Percentiles rank a stretch among this genome's conserved stretches.
Conservation (phyloP, 148 eudicot genomes). For the Diospyros lotus region DNA sequence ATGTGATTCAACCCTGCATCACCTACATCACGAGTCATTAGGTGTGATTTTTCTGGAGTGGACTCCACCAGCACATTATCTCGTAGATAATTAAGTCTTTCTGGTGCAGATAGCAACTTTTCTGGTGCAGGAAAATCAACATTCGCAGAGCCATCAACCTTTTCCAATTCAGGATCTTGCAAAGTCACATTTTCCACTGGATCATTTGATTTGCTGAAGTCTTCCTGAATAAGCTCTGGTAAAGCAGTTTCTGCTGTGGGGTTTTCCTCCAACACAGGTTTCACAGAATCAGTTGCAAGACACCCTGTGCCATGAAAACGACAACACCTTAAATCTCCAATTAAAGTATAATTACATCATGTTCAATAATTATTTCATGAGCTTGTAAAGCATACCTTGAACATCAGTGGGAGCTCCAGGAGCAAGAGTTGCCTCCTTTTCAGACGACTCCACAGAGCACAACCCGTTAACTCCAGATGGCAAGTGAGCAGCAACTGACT, state of each 20-base stretch:
- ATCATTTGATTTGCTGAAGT: constrained; percentile 19
- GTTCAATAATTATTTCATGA: neutral
- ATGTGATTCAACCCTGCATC: constrained; percentile 33
- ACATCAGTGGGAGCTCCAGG: constrained; percentile 24
- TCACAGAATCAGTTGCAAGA: constrained; percentile 25
- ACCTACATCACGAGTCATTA: constrained; percentile 31
- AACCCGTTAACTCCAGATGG: constrained; percentile 21
- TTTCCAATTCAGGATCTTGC: constrained; percentile 24
- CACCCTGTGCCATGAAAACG: constrained; percentile 22
- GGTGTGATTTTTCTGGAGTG: constrained; percentile 40
- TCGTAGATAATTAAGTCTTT: constrained; percentile 23
- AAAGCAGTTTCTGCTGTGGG: constrained; percentile 18
- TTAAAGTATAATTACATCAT: neutral
- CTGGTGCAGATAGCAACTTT: constrained; percentile 44
- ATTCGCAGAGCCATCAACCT: constrained; percentile 19
- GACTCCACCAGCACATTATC: constrained; percentile 34
- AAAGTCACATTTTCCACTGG: constrained; percentile 22
- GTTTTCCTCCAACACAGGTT: constrained; percentile 21
- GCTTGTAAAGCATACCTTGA: constrained; percentile 38
- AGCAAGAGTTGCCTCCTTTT: constrained; percentile 26
- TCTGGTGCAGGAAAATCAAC: constrained; percentile 56
- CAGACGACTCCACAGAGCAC: constrained; percentile 18
- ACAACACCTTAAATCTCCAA: neutral
- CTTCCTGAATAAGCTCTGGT: constrained; percentile 21
- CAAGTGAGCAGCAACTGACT: constrained; percentile 19